These are phyloP conservation scores for Salix caprea DNA, from an alignment of 345 rosid species.

Conservation along the genomic window DNA sequence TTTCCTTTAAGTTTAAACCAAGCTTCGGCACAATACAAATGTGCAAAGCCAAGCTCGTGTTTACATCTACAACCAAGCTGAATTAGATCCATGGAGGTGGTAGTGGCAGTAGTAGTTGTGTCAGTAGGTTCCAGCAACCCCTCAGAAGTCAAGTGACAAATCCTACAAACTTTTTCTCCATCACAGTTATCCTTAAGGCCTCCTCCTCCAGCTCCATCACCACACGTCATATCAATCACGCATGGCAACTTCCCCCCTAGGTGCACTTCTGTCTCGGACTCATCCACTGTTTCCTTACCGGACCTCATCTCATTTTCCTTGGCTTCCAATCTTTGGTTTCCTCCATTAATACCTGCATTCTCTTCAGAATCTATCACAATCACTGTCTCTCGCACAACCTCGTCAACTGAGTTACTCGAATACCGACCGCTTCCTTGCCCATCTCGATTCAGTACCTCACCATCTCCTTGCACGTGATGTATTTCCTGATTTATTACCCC, in stretches of 20 bases:
- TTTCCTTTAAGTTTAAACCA: slow-evolving; percentile 93
- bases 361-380: slow-evolving; percentile 29
- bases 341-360: slow-evolving; percentile 15
- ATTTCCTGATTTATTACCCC: slow-evolving; percentile 1
- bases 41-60: slow-evolving; percentile 82
- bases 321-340: slow-evolving; percentile 13
- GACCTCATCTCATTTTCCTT: slow-evolving; percentile 12
- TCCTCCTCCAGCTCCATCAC: slow-evolving; percentile 17
- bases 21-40: slow-evolving; percentile 75
- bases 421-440: slow-evolving; percentile 22
- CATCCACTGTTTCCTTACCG: slow-evolving; percentile 18
- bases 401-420: slow-evolving; percentile 12
- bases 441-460: slow-evolving; percentile 14
- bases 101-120: slow-evolving; percentile 7
- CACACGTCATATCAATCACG: slow-evolving; percentile 43
- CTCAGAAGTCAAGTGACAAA: slow-evolving; percentile 76
- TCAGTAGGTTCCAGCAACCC: slow-evolving; percentile 30
- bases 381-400: slow-evolving; percentile 26
- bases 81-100: slow-evolving; percentile 41
- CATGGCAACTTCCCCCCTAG: slow-evolving; percentile 36
- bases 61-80: slow-evolving; percentile 89
- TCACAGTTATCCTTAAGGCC: slow-evolving; percentile 31
- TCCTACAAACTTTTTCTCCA: slow-evolving; percentile 69
- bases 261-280: slow-evolving; percentile 27
- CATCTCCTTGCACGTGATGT: slow-evolving; percentile 6